These are phyloP conservation scores for Fraxinus pennsylvanica DNA, from an alignment of 257 asterid genomes.

Conservation along the genomic window DNA sequence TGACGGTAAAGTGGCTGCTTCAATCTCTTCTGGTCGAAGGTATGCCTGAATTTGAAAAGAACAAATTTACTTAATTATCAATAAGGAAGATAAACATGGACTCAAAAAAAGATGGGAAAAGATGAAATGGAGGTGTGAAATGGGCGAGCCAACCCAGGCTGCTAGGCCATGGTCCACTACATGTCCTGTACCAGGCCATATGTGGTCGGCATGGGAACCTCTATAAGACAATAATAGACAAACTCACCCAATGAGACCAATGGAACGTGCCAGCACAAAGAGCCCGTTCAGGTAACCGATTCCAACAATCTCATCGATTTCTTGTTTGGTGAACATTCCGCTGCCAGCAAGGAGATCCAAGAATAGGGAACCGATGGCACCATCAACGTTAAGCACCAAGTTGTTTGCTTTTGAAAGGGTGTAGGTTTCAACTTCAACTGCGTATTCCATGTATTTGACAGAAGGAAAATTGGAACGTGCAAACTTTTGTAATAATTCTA, in stretches of 20 bases:
- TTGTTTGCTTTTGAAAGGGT: constrained; percentile 96
- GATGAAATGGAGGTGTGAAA: background rate
- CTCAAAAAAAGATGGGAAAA: background rate
- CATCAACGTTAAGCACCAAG: constrained; percentile 94
- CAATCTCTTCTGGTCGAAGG: constrained; percentile 97
- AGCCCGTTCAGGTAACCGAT: constrained; percentile 98
- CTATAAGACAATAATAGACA: background rate
- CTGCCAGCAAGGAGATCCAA: constrained; percentile 99
- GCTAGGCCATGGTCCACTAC: background rate
- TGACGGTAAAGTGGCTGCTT: constrained; percentile 99
- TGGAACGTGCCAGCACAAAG: constrained; percentile 96
- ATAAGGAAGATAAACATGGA: background rate
- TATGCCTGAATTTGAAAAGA: constrained; percentile 62
- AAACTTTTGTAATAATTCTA: constrained; percentile 76
- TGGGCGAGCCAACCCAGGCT: background rate
- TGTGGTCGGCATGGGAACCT: background rate
- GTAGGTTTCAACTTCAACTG: constrained; percentile 93
- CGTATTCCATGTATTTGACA: constrained; percentile 98
- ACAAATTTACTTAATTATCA: constrained; percentile 13
- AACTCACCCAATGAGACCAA: constrained; percentile 99
- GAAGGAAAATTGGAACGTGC: constrained; percentile 92
- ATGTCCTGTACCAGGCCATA: background rate
- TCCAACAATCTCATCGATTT: constrained; percentile 87
- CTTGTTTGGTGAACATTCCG: constrained; percentile 96
- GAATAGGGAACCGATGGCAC: constrained; percentile 97